phyloP scores from a whole-genome alignment of 768 basidiomycete genomes.

The Atractiella rhizophila region DNA sequence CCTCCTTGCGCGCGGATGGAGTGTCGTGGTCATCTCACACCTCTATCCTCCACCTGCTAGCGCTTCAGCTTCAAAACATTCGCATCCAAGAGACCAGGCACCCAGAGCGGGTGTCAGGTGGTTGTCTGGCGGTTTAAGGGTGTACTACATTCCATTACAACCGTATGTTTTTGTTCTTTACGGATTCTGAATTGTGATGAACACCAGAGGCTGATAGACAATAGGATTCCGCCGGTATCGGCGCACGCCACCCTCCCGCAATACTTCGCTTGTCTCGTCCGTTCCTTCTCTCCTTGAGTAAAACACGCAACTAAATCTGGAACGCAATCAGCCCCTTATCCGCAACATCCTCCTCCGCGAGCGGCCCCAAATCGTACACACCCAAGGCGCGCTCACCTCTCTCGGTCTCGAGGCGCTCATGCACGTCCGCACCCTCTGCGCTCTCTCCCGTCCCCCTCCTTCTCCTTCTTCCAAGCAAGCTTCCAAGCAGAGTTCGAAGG shows the following conservation, averaged over 20 bases:
- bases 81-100: no score
- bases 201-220: no score
- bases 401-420: conserved; percentile 80
- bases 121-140: conserved; percentile 62
- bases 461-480: no score
- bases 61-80: no score
- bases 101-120: conserved; percentile 78
- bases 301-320: no score
- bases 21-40: conserved; percentile 91
- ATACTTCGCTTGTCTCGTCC: conserved; percentile 67
- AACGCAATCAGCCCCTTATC: no score
- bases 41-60: conserved; percentile 60
- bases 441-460: no score
- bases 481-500: no score
- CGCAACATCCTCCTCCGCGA: conserved; percentile 70
- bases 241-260: conserved; percentile 85
- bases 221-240: conserved; percentile 39
- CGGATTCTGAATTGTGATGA: no score
- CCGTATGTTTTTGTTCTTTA: no score
- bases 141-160: conserved; percentile 74
- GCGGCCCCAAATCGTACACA: conserved; percentile 62
- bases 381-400: conserved; percentile 69
- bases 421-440: conserved; percentile 61
- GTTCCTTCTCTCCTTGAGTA: no score
- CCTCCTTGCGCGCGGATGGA: conserved; percentile 53